Percentiles rank a stretch among this genome's conserved stretches.
Evolutionary conservation across 192 early-diverging fungal species (phyloP).

Genomic region (Mortierella antarctica): DNA sequence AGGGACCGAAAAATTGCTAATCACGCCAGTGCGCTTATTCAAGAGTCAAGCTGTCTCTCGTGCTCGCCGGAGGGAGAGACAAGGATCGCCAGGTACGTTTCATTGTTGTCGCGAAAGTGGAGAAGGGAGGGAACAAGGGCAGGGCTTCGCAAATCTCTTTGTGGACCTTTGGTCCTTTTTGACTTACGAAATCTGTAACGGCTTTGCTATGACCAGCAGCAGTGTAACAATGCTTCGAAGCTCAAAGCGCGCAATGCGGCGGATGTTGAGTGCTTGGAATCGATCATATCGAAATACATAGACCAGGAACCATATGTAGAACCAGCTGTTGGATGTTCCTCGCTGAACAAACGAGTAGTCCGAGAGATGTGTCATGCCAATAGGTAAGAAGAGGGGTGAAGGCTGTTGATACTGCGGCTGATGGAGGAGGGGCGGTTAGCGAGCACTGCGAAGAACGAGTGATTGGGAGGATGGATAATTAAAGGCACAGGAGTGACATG

Average conservation of each 20-base stretch:
- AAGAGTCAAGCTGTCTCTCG: no score
- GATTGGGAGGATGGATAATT: no score
- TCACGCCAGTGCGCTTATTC: no score
- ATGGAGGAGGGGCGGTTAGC: neutral
- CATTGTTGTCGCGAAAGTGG: neutral
- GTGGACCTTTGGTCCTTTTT: neutral
- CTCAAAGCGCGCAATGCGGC: constrained; percentile 26
- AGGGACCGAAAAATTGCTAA: no score
- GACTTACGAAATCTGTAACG: constrained; percentile 39
- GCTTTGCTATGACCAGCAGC: constrained; percentile 12
- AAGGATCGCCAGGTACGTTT: no score
- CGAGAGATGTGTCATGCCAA: constrained; percentile 35
- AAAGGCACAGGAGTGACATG: no score
- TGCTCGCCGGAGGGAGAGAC: no score
- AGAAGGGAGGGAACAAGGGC: neutral
- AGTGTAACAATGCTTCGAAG: constrained; percentile 36
- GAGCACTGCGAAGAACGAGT: no score
- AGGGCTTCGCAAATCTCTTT: neutral
- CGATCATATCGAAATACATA: constrained; percentile 38
- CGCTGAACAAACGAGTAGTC: constrained; percentile 41
- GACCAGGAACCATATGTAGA: constrained; percentile 35
- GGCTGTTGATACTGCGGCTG: neutral
- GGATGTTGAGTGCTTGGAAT: constrained; percentile 20
- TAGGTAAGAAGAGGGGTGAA: neutral
- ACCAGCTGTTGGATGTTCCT: constrained; percentile 27